Base-by-base conservation (phyloP, 2,329 filamentous ascomycete genomes). In the Endoconidiophora laricicola region DNA sequence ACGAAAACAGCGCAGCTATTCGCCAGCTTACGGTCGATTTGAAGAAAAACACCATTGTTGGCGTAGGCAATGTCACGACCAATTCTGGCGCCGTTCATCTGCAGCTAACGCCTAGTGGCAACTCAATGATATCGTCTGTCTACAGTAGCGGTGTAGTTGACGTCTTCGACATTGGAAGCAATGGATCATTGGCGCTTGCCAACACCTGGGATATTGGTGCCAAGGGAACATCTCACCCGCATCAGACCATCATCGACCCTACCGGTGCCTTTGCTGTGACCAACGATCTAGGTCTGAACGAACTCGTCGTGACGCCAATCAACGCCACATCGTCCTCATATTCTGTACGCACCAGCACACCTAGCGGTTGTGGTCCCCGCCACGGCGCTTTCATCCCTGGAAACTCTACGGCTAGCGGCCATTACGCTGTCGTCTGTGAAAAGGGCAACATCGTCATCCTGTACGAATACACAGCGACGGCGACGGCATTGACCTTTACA, bases 221-320 rank as follows among this genome's bases (percentile, higher is more conserved):
- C 33, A 65, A 68, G 57, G 56, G 56, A 7, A 54, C 55, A 12
- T 52, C 65, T 38, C 63, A 68, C 49, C 67, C 71, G 23, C 72
- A 75, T 58, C 68, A 74, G 60, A 61, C 66, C 9, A 59, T 70
- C 22, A 61, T 69, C 7, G 70, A 74, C 54, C 69, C 69, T 6
- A 66, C 65, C 2, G 71, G 71, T 24, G 65, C 66, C 44, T 75
- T 63, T 62, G 71, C 72, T 56, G 62, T 66, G 50, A 62, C 71
- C 49, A 67, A 66, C 52, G 69, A 74, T 55, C 66, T 74, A 9
- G 72, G 70, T 53, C 67, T 65, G 29, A 69, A 74, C 60, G 58
- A 60, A n/a, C 56, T 74, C 33, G 55, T 70, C 36, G 56, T 74
- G 49, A 59, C 74, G 36, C 68, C 73, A 61, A 60, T 64, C 49